A percentile compares a stretch with the other conserved stretches of the same genome.
Evolutionary conservation across 1,139 yeast genomes (phyloP).

Genomic region (Lodderomyces margitis): DNA sequence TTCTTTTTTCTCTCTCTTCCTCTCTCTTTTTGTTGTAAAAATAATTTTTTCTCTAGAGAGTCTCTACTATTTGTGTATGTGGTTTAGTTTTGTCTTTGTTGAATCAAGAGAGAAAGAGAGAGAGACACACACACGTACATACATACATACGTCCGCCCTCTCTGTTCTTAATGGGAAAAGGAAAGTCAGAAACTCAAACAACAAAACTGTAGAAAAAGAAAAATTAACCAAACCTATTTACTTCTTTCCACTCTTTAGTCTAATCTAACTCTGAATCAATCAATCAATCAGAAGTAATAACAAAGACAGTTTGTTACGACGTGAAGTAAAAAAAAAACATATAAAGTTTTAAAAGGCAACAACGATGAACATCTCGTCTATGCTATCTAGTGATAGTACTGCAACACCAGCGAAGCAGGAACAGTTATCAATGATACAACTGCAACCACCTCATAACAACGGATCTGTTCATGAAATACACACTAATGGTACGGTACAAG

Average conservation of each 20-base stretch:
- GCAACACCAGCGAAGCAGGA: background rate
- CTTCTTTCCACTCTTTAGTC: background rate
- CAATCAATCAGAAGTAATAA: slow-evolving; percentile 5
- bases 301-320: background rate
- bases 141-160: background rate
- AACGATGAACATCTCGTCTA: slow-evolving; percentile 41
- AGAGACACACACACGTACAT: too few species aligned
- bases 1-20: too few species aligned
- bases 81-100: background rate
- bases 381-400: slow-evolving; percentile 31
- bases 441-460: background rate
- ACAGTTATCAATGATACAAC: slow-evolving; percentile 4
- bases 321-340: background rate
- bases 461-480: background rate
- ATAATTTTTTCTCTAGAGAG: background rate
- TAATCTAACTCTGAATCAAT: slow-evolving; percentile 2
- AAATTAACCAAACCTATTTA: background rate
- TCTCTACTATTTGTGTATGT: background rate
- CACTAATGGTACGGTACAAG: background rate
- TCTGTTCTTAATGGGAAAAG: background rate
- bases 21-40: background rate
- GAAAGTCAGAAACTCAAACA: background rate
- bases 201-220: background rate
- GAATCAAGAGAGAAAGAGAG: background rate
- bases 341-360: background rate